Conservation (phyloP, 169 alveolate species). For the Plasmodium relictum region DNA sequence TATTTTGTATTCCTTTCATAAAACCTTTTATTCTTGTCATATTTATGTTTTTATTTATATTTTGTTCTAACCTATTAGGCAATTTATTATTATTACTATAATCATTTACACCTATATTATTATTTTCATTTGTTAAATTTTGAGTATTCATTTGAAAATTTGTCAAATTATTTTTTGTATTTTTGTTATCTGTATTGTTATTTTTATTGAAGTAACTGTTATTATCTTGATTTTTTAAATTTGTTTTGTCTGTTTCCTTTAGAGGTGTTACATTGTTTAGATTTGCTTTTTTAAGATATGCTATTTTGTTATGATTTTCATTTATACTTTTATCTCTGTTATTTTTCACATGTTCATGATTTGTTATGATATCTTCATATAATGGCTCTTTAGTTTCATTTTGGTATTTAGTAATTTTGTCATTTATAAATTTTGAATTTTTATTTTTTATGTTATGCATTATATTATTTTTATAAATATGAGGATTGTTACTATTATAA, state of each 20-base stretch:
- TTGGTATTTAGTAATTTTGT: not conserved
- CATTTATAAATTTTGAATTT: not conserved
- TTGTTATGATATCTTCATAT: not conserved
- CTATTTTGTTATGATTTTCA: slow-evolving; percentile 20
- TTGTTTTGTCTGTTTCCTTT: not conserved
- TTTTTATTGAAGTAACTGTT: slow-evolving; percentile 5
- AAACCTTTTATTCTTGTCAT: slow-evolving; percentile 65
- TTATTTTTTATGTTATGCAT: slow-evolving; percentile 4
- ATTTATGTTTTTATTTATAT: slow-evolving; percentile 49
- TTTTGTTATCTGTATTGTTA: not conserved
- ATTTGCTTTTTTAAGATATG: slow-evolving; percentile 6
- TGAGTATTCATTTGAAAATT: not conserved
- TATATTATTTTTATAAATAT: slow-evolving; percentile 16
- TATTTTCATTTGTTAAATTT: slow-evolving; percentile 5
- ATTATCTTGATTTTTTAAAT: not conserved
- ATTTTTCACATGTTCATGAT: not conserved
- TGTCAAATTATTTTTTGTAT: not conserved
- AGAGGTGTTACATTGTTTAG: not conserved
- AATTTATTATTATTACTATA: slow-evolving; percentile 3
- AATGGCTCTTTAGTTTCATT: not conserved
- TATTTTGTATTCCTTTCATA: slow-evolving; percentile 60
- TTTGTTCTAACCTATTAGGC: not conserved
- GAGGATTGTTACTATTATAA: slow-evolving; percentile 6
- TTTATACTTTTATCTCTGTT: not conserved
- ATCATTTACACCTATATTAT: not conserved